A percentile compares a stretch with the other conserved stretches of the same genome.
Conservation (phyloP, 257 asterid genomes). For the Solanum megistacrolobum region DNA sequence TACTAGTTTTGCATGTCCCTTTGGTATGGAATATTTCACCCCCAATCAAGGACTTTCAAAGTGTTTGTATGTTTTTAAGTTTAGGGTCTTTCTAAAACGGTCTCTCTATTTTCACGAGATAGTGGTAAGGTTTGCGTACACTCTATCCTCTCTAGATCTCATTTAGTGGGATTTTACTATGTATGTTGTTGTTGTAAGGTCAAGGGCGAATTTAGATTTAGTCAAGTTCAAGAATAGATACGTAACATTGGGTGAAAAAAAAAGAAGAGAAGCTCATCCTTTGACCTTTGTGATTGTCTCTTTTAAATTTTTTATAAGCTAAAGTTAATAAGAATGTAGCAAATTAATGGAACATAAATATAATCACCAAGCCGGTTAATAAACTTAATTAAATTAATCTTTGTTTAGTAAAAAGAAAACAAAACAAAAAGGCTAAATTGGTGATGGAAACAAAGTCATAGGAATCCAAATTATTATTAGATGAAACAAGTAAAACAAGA, state of each 20-base stretch:
- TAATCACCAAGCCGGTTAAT: not conserved
- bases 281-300: not conserved
- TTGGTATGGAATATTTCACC: no score
- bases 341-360: not conserved
- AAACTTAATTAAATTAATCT: not conserved
- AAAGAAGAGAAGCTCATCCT: not conserved
- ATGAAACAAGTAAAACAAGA: constrained; percentile 11
- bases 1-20: not conserved
- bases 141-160: no score
- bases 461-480: constrained; percentile 4
- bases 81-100: rapidly evolving
- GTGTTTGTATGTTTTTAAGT: no score
- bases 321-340: not conserved
- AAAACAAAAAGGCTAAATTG: not conserved
- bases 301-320: not conserved
- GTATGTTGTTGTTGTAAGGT: not conserved
- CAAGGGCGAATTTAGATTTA: not conserved
- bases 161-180: no score
- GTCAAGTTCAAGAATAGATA: not conserved
- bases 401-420: not conserved
- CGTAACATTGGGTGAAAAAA: not conserved
- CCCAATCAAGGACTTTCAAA: no score
- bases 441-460: constrained; percentile 1
- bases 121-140: rapidly evolving
- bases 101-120: rapidly evolving